Percentiles rank a stretch among this genome's conserved stretches.
These are phyloP conservation scores for Daldinia sp. DNA, from an alignment of 2,329 filamentous ascomycete species.

Conservation along the genomic window DNA sequence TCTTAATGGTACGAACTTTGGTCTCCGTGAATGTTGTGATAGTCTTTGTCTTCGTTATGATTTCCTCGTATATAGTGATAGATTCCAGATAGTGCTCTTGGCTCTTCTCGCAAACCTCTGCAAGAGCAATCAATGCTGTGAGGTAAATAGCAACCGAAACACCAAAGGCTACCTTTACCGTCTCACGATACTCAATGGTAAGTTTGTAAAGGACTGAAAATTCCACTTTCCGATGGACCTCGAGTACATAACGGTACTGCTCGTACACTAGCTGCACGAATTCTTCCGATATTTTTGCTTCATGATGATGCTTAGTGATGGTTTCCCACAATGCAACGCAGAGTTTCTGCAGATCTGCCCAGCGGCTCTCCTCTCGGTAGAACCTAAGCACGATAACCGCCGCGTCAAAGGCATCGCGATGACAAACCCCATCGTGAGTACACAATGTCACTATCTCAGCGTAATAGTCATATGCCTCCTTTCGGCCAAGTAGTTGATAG, in stretches of 20 bases:
- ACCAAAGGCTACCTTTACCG: background rate
- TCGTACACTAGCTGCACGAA: background rate
- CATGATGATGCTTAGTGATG: background rate
- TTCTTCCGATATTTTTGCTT: background rate
- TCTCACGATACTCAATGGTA: background rate
- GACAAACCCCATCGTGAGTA: background rate
- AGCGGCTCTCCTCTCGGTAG: background rate
- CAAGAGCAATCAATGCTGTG: background rate
- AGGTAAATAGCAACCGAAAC: background rate
- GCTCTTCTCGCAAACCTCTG: background rate
- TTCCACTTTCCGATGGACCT: background rate
- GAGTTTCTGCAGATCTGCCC: background rate
- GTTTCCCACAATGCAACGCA: background rate
- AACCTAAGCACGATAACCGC: background rate
- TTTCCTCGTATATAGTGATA: slow-evolving; percentile 42
- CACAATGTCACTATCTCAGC: background rate
- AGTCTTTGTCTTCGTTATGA: slow-evolving; percentile 56
- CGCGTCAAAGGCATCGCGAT: background rate
- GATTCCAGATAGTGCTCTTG: background rate
- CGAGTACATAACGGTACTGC: background rate
- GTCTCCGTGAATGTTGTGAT: slow-evolving; percentile 53
- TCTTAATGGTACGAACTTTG: slow-evolving; percentile 60
- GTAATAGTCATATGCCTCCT: background rate
- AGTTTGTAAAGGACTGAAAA: background rate
- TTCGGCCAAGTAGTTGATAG: background rate